phyloP scores from a whole-genome alignment of 1,139 yeast genomes.

The Diutina sp. region DNA sequence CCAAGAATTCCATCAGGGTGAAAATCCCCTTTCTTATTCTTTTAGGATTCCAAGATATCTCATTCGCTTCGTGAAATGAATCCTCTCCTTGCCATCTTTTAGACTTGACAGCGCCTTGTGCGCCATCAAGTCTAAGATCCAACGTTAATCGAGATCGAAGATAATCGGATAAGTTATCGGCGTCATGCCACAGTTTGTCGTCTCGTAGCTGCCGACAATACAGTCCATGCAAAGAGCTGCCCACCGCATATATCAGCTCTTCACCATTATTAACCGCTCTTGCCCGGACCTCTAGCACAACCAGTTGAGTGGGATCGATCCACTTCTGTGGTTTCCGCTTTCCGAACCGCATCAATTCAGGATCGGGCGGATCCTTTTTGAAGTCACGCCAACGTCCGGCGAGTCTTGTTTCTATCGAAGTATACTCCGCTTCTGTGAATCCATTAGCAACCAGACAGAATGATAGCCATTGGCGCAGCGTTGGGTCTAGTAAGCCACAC shows the following conservation, averaged over 20 bases:
- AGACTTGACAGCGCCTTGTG: slow-evolving; percentile 15
- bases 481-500: slow-evolving; percentile 47
- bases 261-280: slow-evolving; percentile 48
- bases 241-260: slow-evolving; percentile 42
- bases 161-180: slow-evolving; percentile 49
- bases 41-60: neutral
- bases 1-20: neutral
- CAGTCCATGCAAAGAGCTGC: slow-evolving; percentile 64
- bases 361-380: slow-evolving; percentile 25
- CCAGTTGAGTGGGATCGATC: slow-evolving; percentile 67
- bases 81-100: slow-evolving; percentile 7
- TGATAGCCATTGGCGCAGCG: slow-evolving; percentile 27
- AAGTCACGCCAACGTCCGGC: slow-evolving; percentile 48
- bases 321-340: slow-evolving; percentile 53
- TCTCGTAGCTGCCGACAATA: slow-evolving; percentile 56
- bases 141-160: slow-evolving; percentile 18
- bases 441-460: slow-evolving; percentile 85
- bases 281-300: slow-evolving; percentile 80
- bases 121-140: slow-evolving; percentile 12
- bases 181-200: slow-evolving; percentile 49
- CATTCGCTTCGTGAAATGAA: slow-evolving; percentile 5
- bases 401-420: slow-evolving; percentile 44
- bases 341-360: slow-evolving; percentile 42
- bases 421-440: slow-evolving; percentile 49
- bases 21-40: neutral